Evolutionary conservation across 2,329 filamentous ascomycete species (phyloP), one percentile per base, ranked within the genome.

Genomic region (Cercospora zeina): DNA sequence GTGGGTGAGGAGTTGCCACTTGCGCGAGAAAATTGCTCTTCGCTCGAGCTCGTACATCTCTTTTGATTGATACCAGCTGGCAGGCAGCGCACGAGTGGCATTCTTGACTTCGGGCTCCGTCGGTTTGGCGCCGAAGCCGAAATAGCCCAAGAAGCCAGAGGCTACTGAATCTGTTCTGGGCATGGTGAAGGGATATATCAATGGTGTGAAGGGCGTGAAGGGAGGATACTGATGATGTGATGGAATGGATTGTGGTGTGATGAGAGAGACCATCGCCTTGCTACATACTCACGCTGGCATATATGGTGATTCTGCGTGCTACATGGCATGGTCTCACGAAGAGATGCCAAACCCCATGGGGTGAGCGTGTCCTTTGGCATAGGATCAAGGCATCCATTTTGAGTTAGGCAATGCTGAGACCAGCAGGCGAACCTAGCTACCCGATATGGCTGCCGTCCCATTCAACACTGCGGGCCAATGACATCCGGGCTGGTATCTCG

Each of bases 31-130:
- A 50, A 81, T 77, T 13, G 79, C 76, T 4, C 78, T 74, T 9
- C 78, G 71, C 61, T 81, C 79, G 7, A 81, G 73, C 65, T 80
- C 74, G 63, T 79, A 81, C 71, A 80, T 76, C 19, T 74, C 75
- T n/a, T 70, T 67, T 8, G 72, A 77, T 34, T 73, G 75, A 66
- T 79, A 80, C 79, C 78, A 80, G 65, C 78, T 78, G 49, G 78
- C 72, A 5, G 79, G 77, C 4, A 80, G 68, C 31, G 76, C 74
- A 47, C 74, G 71, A 2, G 73, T 71, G 54, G 78, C 68, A 54
- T 67, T 68, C 68, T 75, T 70, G 30, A 42, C 39, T 30, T 64
- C 65, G 27, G 72, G 65, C 7, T 66, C 62, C 9, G 50, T 49
- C 10, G 55, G 71, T 68, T 60, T 50, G 69, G 27, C 51, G 61